phyloP scores from a whole-genome alignment of 2,329 filamentous ascomycete genomes.

The Cercospora canescens region DNA sequence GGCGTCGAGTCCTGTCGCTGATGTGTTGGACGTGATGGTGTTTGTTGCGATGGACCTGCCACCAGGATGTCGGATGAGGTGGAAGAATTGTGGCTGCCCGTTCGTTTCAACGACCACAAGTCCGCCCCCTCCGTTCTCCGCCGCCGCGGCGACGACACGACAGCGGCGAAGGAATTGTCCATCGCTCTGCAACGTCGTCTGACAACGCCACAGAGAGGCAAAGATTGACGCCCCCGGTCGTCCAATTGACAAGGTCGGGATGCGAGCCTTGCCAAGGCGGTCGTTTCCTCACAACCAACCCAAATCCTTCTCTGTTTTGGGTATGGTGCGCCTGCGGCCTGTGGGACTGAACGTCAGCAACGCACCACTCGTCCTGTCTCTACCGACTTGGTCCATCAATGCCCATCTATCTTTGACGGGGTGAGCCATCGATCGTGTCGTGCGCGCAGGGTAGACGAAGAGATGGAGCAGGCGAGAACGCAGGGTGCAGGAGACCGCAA shows the following conservation, averaged over 20 bases:
- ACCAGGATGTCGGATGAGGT: slow-evolving; percentile 32
- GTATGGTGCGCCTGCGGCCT: background rate
- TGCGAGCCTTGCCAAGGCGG: slow-evolving; percentile 1
- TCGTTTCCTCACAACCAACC: slow-evolving; percentile 3
- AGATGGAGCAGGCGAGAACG: background rate
- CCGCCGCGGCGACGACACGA: slow-evolving; percentile 14
- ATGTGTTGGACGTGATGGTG: background rate
- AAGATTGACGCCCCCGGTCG: slow-evolving; percentile 5
- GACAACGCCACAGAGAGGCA: background rate
- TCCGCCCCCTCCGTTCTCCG: slow-evolving; percentile 8
- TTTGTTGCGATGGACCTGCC: slow-evolving; percentile 18
- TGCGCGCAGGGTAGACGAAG: background rate
- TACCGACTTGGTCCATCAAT: background rate
- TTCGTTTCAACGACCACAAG: slow-evolving; percentile 14
- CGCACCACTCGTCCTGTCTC: background rate
- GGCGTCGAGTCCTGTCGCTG: background rate
- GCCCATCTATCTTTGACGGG: background rate
- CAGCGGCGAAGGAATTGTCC: slow-evolving; percentile 1
- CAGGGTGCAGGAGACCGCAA: background rate
- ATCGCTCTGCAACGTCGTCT: slow-evolving; percentile 8
- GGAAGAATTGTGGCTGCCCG: slow-evolving; percentile 24
- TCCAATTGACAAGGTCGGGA: slow-evolving; percentile 1
- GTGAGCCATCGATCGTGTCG: background rate
- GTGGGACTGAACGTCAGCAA: background rate
- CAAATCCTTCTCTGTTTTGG: slow-evolving; percentile 6